A percentile compares a stretch with the other conserved stretches of the same genome.
Conservation (phyloP, 192 early-diverging fungal species). For the Rhizophagus clarus region DNA sequence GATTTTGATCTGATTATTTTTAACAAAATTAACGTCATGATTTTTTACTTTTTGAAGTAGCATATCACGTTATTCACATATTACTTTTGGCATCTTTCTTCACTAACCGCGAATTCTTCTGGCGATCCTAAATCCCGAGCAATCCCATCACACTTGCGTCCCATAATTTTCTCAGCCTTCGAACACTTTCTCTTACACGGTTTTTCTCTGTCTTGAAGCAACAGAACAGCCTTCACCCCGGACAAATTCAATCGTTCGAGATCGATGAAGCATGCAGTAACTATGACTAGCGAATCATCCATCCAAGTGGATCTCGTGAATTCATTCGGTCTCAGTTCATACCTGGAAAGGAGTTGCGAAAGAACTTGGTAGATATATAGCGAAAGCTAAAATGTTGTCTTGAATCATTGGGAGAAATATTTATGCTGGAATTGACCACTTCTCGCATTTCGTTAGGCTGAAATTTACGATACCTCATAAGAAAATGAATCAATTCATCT, state of each 20-base stretch:
- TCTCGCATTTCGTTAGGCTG: slow-evolving; percentile 28
- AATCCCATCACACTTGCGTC: slow-evolving; percentile 28
- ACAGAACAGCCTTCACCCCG: slow-evolving; percentile 24
- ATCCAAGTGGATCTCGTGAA: slow-evolving; percentile 23
- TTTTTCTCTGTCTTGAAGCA: slow-evolving; percentile 26
- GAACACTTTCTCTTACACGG: slow-evolving; percentile 1
- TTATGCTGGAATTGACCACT: slow-evolving; percentile 25
- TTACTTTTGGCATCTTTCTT: slow-evolving; percentile 32
- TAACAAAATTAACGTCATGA: slow-evolving; percentile 4
- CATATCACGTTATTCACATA: slow-evolving; percentile 28
- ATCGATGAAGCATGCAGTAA: slow-evolving; percentile 22
- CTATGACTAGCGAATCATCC: slow-evolving; percentile 16
- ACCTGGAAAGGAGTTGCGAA: slow-evolving; percentile 27
- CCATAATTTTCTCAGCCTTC: slow-evolving; percentile 6
- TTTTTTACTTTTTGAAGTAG: slow-evolving; percentile 26
- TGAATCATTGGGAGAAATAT: slow-evolving; percentile 25
- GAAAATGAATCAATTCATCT: slow-evolving; percentile 22
- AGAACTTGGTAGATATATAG: slow-evolving; percentile 28
- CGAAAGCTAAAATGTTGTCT: slow-evolving; percentile 27
- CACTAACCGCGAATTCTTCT: slow-evolving; percentile 31
- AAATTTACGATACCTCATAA: slow-evolving; percentile 30
- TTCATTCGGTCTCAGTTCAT: slow-evolving; percentile 22
- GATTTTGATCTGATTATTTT: slow-evolving; percentile 8
- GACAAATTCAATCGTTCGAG: slow-evolving; percentile 26
- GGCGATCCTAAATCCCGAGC: slow-evolving; percentile 25